Evolutionary conservation across 352 stramenopile genomes (phyloP), one percentile per base, ranked within the genome.

Genomic region (Pythium plurisporium): DNA sequence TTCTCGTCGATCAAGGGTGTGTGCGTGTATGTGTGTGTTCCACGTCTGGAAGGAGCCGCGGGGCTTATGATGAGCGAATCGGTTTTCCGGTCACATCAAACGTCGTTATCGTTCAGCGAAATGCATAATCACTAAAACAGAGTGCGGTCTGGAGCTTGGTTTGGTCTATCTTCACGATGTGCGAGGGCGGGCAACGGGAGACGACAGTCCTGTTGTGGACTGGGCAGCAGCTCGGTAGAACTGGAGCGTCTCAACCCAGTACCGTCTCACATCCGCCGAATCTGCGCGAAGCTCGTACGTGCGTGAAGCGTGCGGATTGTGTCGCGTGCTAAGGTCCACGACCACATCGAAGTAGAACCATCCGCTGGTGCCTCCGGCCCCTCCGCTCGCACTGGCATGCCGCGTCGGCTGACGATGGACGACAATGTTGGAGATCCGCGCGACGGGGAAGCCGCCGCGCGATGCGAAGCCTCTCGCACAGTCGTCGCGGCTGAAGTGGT

Each of bases 231-330:
- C 71, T 47, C 79, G 79, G 60, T 86, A 90, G 44, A 78, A 79
- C 37, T 90, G 67, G 46, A 90, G 55, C 19, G 75, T 87, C 42
- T 87, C 74, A 17, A 90, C 77, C 79, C 79, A 90, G 38, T 86
- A 79, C 15, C 74, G 70, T 52, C 87, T 47, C 19, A 62, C 66
- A 19, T 85, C 64, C 37, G 86, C 72, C 40, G 79, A 68, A 15
- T 82, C 71, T 38, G 76, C 82, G 1, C 79, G 77, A 30, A 90
- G 59, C 49, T 90, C 77, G 51, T 88, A 90, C n/a, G 73, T 88
- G 19, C 79, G 75, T 1, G 73, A 70, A 3, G 72, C 77, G 37
- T 79, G 69, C 22, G 77, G 77, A 42, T 88, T 87, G 22, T 77
- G 41, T 4, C 70, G 71, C 34, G 79, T 90, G 46, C 79, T 82